Percentiles rank a stretch among this genome's conserved stretches.
Conservation (phyloP, 139 green algal genomes). For the Coelastrella sp. region DNA sequence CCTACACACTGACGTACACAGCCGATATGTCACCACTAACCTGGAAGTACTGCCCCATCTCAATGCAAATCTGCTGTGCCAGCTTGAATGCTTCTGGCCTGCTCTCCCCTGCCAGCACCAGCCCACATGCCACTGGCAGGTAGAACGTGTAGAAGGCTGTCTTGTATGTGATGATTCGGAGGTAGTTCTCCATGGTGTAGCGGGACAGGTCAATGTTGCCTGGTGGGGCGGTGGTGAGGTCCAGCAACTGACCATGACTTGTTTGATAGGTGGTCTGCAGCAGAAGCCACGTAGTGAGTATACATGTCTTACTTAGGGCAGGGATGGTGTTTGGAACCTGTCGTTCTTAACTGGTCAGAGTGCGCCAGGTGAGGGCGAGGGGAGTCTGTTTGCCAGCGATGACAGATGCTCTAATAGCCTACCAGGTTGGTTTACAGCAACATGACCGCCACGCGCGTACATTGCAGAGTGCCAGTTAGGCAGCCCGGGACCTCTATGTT, state of each 20-base stretch:
- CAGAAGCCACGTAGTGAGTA: not conserved
- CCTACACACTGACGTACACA: too few relatives aligned
- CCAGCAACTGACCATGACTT: slow-evolving; percentile 94
- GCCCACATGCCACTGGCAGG: slow-evolving; percentile 92
- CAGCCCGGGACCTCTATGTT: too few relatives aligned
- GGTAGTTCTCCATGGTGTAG: slow-evolving; percentile 96
- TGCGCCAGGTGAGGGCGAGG: too few relatives aligned
- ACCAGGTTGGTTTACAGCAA: too few relatives aligned
- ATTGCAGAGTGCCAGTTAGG: too few relatives aligned
- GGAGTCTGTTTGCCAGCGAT: too few relatives aligned
- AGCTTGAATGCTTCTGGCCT: slow-evolving; percentile 60
- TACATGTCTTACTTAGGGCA: not conserved
- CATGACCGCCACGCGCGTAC: too few relatives aligned
- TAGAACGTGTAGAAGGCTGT: slow-evolving; percentile 98
- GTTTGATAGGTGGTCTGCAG: slow-evolving; percentile 93
- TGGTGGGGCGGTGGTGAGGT: slow-evolving; percentile 95
- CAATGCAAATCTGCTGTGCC: slow-evolving; percentile 86
- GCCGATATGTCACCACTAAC: too few relatives aligned
- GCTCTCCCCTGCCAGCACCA: slow-evolving; percentile 86
- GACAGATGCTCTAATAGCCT: too few relatives aligned
- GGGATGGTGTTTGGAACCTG: too few relatives aligned
- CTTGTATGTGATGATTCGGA: slow-evolving; percentile 97
- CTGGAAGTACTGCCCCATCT: slow-evolving; percentile 98
- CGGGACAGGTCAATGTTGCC: slow-evolving; percentile 82
- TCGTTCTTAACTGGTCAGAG: too few relatives aligned